phyloP scores from a whole-genome alignment of 2,329 filamentous ascomycete species.

The Fusarium sp. region DNA sequence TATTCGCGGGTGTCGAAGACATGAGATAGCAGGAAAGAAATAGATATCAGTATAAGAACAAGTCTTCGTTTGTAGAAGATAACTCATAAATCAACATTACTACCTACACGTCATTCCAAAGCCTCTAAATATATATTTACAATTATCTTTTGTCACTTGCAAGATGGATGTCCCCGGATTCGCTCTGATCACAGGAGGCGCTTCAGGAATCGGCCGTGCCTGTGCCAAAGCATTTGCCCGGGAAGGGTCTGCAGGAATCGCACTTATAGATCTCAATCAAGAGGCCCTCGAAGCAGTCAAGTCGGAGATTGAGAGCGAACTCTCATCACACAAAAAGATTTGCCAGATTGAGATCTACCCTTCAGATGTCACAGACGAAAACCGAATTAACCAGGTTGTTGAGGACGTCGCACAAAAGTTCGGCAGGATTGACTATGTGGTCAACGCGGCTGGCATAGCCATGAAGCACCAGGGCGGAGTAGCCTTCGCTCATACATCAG shows the following conservation, averaged over 20 bases:
- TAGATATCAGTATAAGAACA: neutral
- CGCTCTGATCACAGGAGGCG: conserved; percentile 52
- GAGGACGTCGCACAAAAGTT: conserved; percentile 50
- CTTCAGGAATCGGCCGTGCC: conserved; percentile 53
- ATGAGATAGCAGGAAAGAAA: fast-evolving
- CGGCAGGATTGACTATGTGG: conserved; percentile 58
- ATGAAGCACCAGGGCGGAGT: conserved; percentile 57
- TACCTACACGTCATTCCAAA: fast-evolving
- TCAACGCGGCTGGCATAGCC: conserved; percentile 59
- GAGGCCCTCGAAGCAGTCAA: conserved; percentile 37
- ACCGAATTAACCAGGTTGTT: conserved; percentile 43
- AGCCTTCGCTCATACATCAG: conserved; percentile 54
- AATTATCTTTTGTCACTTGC: fast-evolving
- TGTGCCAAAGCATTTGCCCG: conserved; percentile 50
- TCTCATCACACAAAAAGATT: neutral
- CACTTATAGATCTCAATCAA: conserved; percentile 48
- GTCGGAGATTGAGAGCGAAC: conserved; percentile 40
- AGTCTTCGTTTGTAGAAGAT: neutral
- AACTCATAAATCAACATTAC: neutral
- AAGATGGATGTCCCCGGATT: conserved; percentile 52
- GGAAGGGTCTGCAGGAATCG: conserved; percentile 51
- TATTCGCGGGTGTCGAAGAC: neutral
- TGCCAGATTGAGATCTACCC: conserved; percentile 23
- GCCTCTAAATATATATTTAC: fast-evolving
- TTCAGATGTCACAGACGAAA: conserved; percentile 53